A percentile compares a stretch with the other conserved stretches of the same genome.
These are phyloP conservation scores for Isoetes engelmannii DNA, from an alignment of 83 land plant genomes.

Conservation along the genomic window DNA sequence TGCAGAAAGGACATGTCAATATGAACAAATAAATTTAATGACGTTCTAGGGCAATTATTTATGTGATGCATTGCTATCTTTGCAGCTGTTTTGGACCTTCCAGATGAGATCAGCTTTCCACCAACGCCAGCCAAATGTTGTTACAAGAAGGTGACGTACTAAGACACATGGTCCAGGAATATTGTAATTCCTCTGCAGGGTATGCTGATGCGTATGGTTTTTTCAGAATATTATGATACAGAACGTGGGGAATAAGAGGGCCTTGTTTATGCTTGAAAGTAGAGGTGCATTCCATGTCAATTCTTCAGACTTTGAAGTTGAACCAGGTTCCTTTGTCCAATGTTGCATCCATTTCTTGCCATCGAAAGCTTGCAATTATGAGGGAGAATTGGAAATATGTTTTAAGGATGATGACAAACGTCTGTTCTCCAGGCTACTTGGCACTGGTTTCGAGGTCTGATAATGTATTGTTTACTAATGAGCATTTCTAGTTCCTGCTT, in stretches of 20 bases:
- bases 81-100: conserved; percentile 30
- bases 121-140: conserved; percentile 23
- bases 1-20: too few relatives aligned
- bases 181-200: neutral
- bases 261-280: neutral
- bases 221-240: conserved; percentile 30
- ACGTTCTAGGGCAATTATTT: too few relatives aligned
- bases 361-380: conserved; percentile 7
- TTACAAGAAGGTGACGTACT: conserved; percentile 19
- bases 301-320: conserved; percentile 12
- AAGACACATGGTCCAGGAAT: neutral
- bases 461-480: neutral
- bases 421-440: conserved; percentile 19
- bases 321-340: conserved; percentile 19
- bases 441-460: conserved; percentile 28
- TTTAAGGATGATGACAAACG: conserved; percentile 18
- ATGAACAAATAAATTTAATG: too few relatives aligned
- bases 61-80: neutral
- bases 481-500: neutral
- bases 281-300: conserved; percentile 14
- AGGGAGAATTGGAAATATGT: conserved; percentile 25
- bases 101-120: conserved; percentile 37
- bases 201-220: neutral
- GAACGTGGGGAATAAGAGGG: conserved; percentile 21
- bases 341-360: conserved; percentile 26